Conservation (phyloP, 2,329 filamentous ascomycete genomes). For the Sordariomycetes sp. region DNA sequence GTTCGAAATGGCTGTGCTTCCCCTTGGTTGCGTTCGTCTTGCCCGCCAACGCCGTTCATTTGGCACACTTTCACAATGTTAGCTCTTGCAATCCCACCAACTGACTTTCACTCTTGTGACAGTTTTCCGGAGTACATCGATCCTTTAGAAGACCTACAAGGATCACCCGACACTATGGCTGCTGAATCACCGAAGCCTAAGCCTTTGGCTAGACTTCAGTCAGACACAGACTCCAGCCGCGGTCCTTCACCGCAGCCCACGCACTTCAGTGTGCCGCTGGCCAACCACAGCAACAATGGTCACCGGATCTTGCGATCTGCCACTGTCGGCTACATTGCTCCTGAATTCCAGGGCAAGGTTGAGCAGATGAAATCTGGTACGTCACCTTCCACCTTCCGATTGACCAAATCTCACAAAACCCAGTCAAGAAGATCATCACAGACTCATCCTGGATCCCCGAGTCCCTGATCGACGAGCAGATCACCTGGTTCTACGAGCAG, state of each 20-base stretch:
- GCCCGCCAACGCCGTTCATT: too few species aligned
- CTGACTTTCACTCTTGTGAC: constrained; percentile 28
- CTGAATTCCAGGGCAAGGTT: constrained; percentile 85
- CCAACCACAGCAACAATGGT: constrained; percentile 46
- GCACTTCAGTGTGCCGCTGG: constrained; percentile 64
- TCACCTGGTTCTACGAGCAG: constrained; percentile 95
- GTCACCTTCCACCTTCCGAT: constrained; percentile 12
- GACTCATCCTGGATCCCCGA: constrained; percentile 79
- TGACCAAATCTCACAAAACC: constrained; percentile 2
- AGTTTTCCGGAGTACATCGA: constrained; percentile 37
- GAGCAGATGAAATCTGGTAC: constrained; percentile 78
- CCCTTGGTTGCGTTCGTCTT: too few species aligned
- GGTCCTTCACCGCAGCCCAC: constrained; percentile 82
- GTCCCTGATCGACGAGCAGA: constrained; percentile 75
- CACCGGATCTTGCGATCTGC: constrained; percentile 76
- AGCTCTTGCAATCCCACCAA: constrained; percentile 23
- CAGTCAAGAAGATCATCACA: constrained; percentile 73
- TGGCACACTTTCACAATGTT: too few species aligned
- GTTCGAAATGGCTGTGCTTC: too few species aligned
- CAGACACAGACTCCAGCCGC: constrained; percentile 34
- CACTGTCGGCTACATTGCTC: constrained; percentile 88
- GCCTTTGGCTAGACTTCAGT: constrained; percentile 30
- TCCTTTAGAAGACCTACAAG: constrained; percentile 20
- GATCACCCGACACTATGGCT: constrained; percentile 18
- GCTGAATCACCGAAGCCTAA: constrained; percentile 24